A percentile compares a stretch with the other conserved stretches of the same genome.
Evolutionary conservation across 2,329 filamentous ascomycete species (phyloP).

Genomic region (Pezicula radicicola): DNA sequence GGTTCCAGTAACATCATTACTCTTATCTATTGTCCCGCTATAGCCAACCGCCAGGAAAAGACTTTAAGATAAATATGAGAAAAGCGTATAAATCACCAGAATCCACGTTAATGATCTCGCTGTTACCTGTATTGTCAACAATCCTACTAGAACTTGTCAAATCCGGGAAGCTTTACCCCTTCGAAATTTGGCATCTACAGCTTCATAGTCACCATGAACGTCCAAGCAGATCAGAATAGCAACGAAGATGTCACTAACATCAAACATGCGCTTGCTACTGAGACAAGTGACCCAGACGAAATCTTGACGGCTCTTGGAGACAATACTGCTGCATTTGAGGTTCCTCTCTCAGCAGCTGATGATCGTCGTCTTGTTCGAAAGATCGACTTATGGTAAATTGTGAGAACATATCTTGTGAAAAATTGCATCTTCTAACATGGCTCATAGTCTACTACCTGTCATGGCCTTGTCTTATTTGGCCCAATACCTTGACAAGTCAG

Average conservation of each 20-base stretch:
- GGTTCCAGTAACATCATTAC: background rate
- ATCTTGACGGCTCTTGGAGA: background rate
- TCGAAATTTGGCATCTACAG: too few species aligned
- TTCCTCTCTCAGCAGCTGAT: background rate
- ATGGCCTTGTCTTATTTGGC: background rate
- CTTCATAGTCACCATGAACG: background rate
- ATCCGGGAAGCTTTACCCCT: too few species aligned
- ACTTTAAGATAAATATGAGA: background rate
- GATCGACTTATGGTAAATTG: constrained; percentile 1
- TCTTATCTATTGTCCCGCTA: too few species aligned
- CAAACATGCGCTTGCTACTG: background rate
- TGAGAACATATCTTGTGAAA: background rate
- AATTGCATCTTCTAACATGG: background rate
- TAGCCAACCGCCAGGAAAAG: too few species aligned
- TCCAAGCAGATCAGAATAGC: background rate
- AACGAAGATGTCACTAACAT: background rate
- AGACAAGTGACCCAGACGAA: background rate
- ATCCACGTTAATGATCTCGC: background rate
- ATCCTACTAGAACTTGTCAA: background rate
- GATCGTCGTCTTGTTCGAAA: constrained; percentile 4
- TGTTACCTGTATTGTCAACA: too few species aligned
- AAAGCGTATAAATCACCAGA: background rate
- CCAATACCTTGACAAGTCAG: constrained; percentile 2
- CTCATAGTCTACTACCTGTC: constrained; percentile 1
- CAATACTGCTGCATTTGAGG: background rate